These are phyloP conservation scores for Pseudisothecium myosuroides DNA, from an alignment of 225 moss, liverwort and hornwort genomes.

Conservation along the genomic window DNA sequence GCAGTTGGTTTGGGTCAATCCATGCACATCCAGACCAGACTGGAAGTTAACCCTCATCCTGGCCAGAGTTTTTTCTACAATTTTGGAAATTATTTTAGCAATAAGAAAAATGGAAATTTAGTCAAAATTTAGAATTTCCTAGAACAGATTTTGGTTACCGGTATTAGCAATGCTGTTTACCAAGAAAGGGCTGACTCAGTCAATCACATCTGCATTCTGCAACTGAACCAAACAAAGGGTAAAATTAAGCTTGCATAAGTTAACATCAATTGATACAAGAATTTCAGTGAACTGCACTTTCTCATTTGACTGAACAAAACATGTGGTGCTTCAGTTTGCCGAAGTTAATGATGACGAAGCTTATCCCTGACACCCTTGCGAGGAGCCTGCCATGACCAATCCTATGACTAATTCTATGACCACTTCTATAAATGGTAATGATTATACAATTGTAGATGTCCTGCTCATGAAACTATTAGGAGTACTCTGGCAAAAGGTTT, in stretches of 20 bases:
- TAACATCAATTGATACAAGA: not conserved
- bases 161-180: too few species aligned
- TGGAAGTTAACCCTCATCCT: not conserved
- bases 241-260: not conserved
- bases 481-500: not conserved
- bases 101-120: not conserved
- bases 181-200: not conserved
- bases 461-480: not conserved
- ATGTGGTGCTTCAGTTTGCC: too few species aligned
- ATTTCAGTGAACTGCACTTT: not conserved
- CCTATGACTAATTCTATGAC: not conserved
- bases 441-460: not conserved
- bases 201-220: not conserved
- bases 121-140: too few species aligned
- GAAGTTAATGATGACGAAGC: too few species aligned
- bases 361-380: not conserved
- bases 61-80: not conserved
- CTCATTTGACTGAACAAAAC: not conserved
- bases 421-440: not conserved
- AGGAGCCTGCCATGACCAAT: not conserved
- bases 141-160: too few species aligned
- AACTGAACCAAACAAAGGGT: not conserved
- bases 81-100: not conserved
- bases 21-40: not conserved
- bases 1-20: not conserved